Evolutionary conservation across 306 rosid genomes (phyloP).

Genomic region (Medicago truncatula): MtrunA17r5.0-ANR NC_053048.1:53929501-53930000

Average conservation of each 20-base stretch:
- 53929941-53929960: conserved; percentile 45
- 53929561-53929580: background rate
- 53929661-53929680: background rate
- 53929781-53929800: conserved; percentile 16
- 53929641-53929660: background rate
- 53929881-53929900: conserved; percentile 25
- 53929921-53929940: conserved; percentile 39
- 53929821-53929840: conserved; percentile 36
- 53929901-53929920: conserved; percentile 43
- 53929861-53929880: conserved; percentile 43
- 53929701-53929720: background rate
- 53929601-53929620: background rate
- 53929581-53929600: background rate
- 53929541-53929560: background rate
- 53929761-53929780: conserved; percentile 15
- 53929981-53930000: conserved; percentile 43
- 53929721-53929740: conserved; percentile 4
- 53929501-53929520: background rate
- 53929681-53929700: background rate
- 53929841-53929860: conserved; percentile 40
- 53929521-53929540: background rate
- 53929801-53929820: conserved; percentile 37
- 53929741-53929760: background rate
- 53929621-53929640: background rate
- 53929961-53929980: conserved; percentile 41